Evolutionary conservation across 2,329 filamentous ascomycete species (phyloP), one percentile per base, ranked within the genome.

Genomic region (Ophiostoma fasciatum): DNA sequence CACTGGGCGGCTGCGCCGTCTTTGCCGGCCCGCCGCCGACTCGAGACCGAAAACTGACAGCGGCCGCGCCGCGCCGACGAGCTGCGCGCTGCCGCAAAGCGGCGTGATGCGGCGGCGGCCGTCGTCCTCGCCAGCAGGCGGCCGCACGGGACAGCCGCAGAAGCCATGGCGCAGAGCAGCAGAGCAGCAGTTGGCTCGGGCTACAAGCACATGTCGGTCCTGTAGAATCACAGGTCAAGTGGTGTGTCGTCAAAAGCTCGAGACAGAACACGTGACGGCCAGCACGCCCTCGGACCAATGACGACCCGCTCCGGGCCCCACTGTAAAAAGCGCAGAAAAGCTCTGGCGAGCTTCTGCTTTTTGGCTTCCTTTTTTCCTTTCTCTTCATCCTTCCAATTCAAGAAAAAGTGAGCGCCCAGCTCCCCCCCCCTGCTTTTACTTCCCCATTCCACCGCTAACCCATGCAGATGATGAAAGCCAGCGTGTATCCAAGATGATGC

Each of bases 381-480:
- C 68, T 66, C 63, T 66, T 76, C 71, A 79, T 76, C 87, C 84
- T 93, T 94, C 87, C 85, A 84, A 82, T 87, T 92, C 93, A 92
- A 80, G 77, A 78, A 74, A 47, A 83, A 67, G 87, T 94, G 68
- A 73, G 85, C 74, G 9, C 23, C 23, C 11, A 25, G 6, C 10
- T 5, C 10, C 10, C 6, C 20, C 20, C 20, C 20, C 10, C 11
- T 25, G 3, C 11, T 25, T 25, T 13, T 4, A 5, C 11, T 12
- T 25, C 6, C 5, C 5, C 6, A 23, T 25, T 13, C 7, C 23
- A 4, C 10, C 41, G 38, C 56, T 63, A 52, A 62, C 50, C 36
- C 48, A 46, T 42, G 33, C 53, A 94, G 85, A 92, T 96, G 88
- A 98, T 96, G 90, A 98, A 93, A 94, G 82, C 82, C 74, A 46